These are phyloP conservation scores for Zygosaccharomyces bailii DNA, from an alignment of 805 yeast genomes.

Conservation along the genomic window DNA sequence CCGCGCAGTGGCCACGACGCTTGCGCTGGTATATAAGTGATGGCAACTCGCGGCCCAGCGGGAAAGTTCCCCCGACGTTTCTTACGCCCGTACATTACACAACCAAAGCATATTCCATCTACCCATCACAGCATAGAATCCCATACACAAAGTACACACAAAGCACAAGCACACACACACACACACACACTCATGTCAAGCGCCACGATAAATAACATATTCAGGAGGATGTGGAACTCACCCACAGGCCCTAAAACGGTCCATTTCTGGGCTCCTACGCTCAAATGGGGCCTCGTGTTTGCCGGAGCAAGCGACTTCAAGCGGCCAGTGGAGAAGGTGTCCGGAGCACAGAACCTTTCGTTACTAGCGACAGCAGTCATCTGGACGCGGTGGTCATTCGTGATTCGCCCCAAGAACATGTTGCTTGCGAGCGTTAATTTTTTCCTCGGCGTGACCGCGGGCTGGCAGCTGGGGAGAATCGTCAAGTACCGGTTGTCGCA, in stretches of 20 bases:
- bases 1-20: background rate
- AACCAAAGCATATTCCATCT: too few relatives aligned
- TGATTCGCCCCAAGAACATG: conserved; percentile 82
- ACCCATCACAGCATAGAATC: too few relatives aligned
- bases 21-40: background rate
- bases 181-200: conserved; percentile 9
- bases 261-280: conserved; percentile 86
- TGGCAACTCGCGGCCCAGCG: background rate
- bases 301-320: conserved; percentile 86
- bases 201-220: conserved; percentile 35
- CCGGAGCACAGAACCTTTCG: conserved; percentile 69
- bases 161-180: conserved; percentile 11
- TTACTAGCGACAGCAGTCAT: conserved; percentile 86
- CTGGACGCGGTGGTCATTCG: conserved; percentile 98
- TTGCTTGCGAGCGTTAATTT: conserved; percentile 90
- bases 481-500: conserved; percentile 55
- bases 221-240: conserved; percentile 69
- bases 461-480: conserved; percentile 74
- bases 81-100: too few relatives aligned
- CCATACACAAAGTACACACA: background rate
- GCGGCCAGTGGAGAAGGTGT: conserved; percentile 88
- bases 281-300: conserved; percentile 82
- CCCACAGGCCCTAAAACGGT: conserved; percentile 97
- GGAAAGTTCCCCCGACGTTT: background rate
- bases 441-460: conserved; percentile 88